These are phyloP conservation scores for Cicer cuneatum DNA, from an alignment of 306 rosid species.

Conservation along the genomic window DNA sequence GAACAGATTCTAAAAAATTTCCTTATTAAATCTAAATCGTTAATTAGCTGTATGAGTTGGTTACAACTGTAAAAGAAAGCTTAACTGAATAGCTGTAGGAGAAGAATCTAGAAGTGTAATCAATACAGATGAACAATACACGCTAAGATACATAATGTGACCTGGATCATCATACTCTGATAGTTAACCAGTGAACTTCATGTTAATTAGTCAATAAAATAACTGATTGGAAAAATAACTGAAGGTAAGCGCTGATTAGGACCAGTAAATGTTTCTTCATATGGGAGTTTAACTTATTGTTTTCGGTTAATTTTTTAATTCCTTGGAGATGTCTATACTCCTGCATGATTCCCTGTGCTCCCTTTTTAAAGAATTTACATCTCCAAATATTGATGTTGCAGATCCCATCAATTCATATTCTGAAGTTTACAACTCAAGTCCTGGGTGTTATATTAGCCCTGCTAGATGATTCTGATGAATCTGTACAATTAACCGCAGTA, in stretches of 20 bases:
- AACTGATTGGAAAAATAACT: neutral
- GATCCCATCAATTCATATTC: slow-evolving; percentile 81
- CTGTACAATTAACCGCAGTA: slow-evolving; percentile 92
- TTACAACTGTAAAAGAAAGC: neutral
- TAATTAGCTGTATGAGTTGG: neutral
- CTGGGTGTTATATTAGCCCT: slow-evolving; percentile 91
- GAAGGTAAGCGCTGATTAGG: neutral
- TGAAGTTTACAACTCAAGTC: slow-evolving; percentile 76
- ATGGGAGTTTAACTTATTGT: slow-evolving; percentile 22
- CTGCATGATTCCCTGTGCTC: slow-evolving; percentile 6
- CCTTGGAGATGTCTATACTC: slow-evolving; percentile 6
- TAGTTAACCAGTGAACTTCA: neutral
- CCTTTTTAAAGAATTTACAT: slow-evolving; percentile 36
- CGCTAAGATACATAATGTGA: neutral
- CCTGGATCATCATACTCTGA: neutral
- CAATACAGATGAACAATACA: neutral
- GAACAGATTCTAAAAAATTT: neutral
- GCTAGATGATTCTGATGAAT: slow-evolving; percentile 87
- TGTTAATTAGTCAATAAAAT: neutral
- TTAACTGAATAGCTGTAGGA: neutral
- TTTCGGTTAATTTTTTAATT: slow-evolving; percentile 33
- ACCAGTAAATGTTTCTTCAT: slow-evolving; percentile 32
- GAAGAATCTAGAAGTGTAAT: neutral
- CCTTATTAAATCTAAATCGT: neutral
- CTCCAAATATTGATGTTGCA: slow-evolving; percentile 49